Evolutionary conservation across 768 basidiomycete genomes (phyloP), one percentile per base, ranked within the genome.

Genomic region (Dendrothele bispora): DNA sequence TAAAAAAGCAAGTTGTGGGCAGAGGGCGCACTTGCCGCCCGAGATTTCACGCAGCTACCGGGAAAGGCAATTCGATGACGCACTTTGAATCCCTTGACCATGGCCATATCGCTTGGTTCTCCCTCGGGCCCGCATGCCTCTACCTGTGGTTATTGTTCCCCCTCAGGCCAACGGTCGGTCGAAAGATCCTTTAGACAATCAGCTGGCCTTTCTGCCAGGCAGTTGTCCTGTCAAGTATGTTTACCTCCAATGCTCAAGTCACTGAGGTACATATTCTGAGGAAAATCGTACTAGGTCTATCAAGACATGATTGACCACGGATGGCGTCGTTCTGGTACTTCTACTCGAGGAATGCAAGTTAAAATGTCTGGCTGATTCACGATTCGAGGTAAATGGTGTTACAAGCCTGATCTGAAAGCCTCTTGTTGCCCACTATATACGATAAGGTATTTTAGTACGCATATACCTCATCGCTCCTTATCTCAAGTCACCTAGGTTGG

Each of bases 361-460:
- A 3, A 22, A 20, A 20, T 43, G 14, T 24, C 14, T 14, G 7
- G 24, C 39, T 41, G 39, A 25, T 25, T 8, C 5, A 14, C 17
- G 1, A 27, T 7, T 32, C 21, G 39, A 78, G 79, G 79, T 4
- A 73, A 70, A 24, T 94, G 84, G 67, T 84, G 91, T 58, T 98
- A 98, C 65, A 91, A 90, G 53, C 94, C 94, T 4, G 84, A 95
- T 63, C 71, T 95, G 65, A 77, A 72, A 52, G 62, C 67, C 5
- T 86, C 92, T 8, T 98, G 95, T 61, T 98, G 95, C 62, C 91
- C 95, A 1, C 46, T 27, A 14, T 95, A 97, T 61, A 92, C 95
- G 3, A 98, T 98, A 63, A 90, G 82, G 92, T 88, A 14, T 12
- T 39, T 17, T 38, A 36, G 37, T 15, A 56, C 46, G 72, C 62